Evolutionary conservation across 331 rosid genomes (phyloP).

Genomic region (Quercus phellos): DNA sequence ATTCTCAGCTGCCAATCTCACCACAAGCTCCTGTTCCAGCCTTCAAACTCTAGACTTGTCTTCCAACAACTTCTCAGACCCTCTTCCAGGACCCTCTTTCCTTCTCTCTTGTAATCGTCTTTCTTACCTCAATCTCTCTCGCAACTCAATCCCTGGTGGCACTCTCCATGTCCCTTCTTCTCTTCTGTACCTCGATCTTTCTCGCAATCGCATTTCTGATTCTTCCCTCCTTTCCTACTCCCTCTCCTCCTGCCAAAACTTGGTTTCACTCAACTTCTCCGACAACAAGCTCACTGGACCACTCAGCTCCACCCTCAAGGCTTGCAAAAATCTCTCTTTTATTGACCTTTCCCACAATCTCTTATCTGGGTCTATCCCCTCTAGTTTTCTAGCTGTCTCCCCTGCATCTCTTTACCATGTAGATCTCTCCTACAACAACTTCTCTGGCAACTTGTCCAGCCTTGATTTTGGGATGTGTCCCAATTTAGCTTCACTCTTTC

Average conservation of each 20-base stretch:
- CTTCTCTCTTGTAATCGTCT: slow-evolving; percentile 31
- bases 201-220: slow-evolving; percentile 43
- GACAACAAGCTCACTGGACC: slow-evolving; percentile 40
- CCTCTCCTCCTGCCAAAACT: slow-evolving; percentile 23
- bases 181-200: slow-evolving; percentile 45
- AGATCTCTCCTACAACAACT: slow-evolving; percentile 61
- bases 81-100: slow-evolving; percentile 18
- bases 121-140: slow-evolving; percentile 38
- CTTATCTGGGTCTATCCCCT: slow-evolving; percentile 44
- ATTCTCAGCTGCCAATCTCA: slow-evolving; percentile 35
- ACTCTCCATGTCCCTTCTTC: slow-evolving; percentile 23
- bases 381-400: slow-evolving; percentile 24
- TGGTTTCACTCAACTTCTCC: slow-evolving; percentile 43
- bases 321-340: slow-evolving; percentile 26
- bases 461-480: slow-evolving; percentile 42
- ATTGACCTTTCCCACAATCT: slow-evolving; percentile 47
- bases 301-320: slow-evolving; percentile 23
- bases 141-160: slow-evolving; percentile 33
- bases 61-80: slow-evolving; percentile 42
- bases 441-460: slow-evolving; percentile 34
- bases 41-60: slow-evolving; percentile 54
- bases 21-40: slow-evolving; percentile 14
- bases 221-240: slow-evolving; percentile 12
- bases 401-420: slow-evolving; percentile 29
- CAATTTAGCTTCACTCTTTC: slow-evolving; percentile 34